These are phyloP conservation scores for Russula ochroleuca DNA, from an alignment of 768 basidiomycete species.

Conservation along the genomic window DNA sequence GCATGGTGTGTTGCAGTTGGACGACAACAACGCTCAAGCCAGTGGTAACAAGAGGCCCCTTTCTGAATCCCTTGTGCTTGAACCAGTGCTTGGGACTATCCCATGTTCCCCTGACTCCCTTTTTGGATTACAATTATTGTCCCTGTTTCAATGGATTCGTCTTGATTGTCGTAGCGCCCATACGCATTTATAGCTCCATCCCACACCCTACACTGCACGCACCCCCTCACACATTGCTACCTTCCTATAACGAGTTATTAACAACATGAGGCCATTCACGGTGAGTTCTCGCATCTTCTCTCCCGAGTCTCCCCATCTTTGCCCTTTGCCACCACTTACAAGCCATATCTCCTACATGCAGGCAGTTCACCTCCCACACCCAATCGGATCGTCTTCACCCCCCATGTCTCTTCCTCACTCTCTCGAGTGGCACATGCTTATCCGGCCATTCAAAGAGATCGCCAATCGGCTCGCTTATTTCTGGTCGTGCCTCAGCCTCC, in stretches of 20 bases:
- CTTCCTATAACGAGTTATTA: too few species aligned
- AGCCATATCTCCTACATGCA: neutral
- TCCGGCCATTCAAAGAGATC: conserved; percentile 15
- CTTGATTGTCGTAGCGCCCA: neutral
- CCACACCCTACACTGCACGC: neutral
- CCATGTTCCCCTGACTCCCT: neutral
- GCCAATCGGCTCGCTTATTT: conserved; percentile 12
- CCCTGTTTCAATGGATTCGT: neutral
- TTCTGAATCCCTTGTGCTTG: neutral
- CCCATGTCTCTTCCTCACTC: neutral
- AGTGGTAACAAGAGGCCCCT: neutral
- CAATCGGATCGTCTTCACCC: neutral
- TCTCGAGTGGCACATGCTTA: conserved; percentile 17
- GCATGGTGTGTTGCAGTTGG: neutral
- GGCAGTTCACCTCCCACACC: conserved; percentile 9
- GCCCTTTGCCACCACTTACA: neutral
- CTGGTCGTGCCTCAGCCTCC: conserved; percentile 6
- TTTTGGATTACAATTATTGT: neutral
- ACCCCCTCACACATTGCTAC: neutral
- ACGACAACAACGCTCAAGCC: neutral
- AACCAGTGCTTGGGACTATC: neutral
- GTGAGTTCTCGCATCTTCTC: conserved; percentile 3
- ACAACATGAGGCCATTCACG: conserved; percentile 14
- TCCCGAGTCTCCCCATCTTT: neutral
- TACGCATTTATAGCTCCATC: conserved; percentile 8